A percentile compares a stretch with the other conserved stretches of the same genome.
Conservation (phyloP, 1,284 basidiomycete genomes). For the Phellopilus nigrolimitatus region DNA sequence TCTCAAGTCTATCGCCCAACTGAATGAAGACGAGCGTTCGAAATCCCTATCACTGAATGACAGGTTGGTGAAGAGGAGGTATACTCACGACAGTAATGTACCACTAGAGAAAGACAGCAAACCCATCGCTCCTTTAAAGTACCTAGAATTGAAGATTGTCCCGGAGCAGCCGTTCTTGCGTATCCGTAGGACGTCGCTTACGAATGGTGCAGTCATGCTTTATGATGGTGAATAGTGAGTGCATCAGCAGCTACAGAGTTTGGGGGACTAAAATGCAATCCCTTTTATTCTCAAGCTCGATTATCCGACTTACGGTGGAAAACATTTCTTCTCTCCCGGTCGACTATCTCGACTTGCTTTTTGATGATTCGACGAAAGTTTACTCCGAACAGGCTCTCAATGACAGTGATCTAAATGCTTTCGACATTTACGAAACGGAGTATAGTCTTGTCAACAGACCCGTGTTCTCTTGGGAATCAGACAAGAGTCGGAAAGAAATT, state of each 20-base stretch:
- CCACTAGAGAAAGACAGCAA: constrained; percentile 31
- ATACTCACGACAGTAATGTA: constrained; percentile 29
- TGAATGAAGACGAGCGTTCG: constrained; percentile 60
- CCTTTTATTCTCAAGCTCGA: constrained; percentile 47
- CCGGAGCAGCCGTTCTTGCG: constrained; percentile 83
- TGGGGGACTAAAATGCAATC: background rate
- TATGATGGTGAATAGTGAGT: constrained; percentile 88
- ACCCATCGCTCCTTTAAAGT: constrained; percentile 32
- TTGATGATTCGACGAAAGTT: constrained; percentile 83
- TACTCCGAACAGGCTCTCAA: constrained; percentile 71
- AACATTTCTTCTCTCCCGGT: constrained; percentile 82
- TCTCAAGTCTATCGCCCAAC: constrained; percentile 51
- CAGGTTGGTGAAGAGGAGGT: constrained; percentile 35
- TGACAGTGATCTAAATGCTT: constrained; percentile 77
- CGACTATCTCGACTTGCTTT: constrained; percentile 80
- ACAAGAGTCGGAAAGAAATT: constrained; percentile 52
- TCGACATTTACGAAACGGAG: constrained; percentile 89
- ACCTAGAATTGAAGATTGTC: constrained; percentile 74
- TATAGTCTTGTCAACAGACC: constrained; percentile 75
- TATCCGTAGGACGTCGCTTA: constrained; percentile 82
- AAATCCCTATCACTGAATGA: constrained; percentile 71
- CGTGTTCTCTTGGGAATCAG: constrained; percentile 72
- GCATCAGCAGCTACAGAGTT: background rate
- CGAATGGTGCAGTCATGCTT: constrained; percentile 88
- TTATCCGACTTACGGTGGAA: constrained; percentile 79